Evolutionary conservation across 345 rosid species (phyloP), one percentile per base, ranked within the genome.

Genomic region (Lumnitzera racemosa): DNA sequence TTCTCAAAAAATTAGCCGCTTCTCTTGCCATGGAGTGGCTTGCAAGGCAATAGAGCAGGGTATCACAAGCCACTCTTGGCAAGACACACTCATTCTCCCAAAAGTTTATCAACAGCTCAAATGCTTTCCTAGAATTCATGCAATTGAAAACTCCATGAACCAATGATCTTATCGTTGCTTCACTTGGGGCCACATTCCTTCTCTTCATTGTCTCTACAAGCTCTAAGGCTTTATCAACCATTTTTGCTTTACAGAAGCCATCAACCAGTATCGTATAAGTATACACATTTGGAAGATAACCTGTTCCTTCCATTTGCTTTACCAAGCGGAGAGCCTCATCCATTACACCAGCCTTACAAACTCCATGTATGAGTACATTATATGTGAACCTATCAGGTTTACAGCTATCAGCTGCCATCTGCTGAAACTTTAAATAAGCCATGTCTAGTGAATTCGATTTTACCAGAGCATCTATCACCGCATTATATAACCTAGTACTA

Each of bases 381-480:
- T 92, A 89, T 5, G 98, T 92, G 73, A 92, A 89, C 74, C 86
- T 76, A 69, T 89, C 96, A 0, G 96, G 91, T 58, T 74, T 82
- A 64, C 98, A 92, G 15, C 67, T 83, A 74, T 89, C 94, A 23
- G 75, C 69, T 4, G 78, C 24, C 98, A 92, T 89, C 78, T 89
- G 94, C 64, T 92, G 97, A 72, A 89, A 89, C 73, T 85, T 92
- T 70, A 84, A 61, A 79, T 92, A 92, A 58, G 97, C 98, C 72
- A 85, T 74, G 63, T 92, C 97, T 56, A 92, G 82, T 23, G 94
- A 89, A 67, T 82, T 82, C 23, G 96, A 76, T 63, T 84, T 89
- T 63, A 89, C 83, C 71, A 92, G 70, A 0, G 98, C 97, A 72
- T 89, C 88, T 23, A 92, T 87, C 12, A 84, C 83, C 0, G 94